phyloP scores from a whole-genome alignment of 495 filamentous ascomycete species.

The Jackrogersella multiformis region DNA sequence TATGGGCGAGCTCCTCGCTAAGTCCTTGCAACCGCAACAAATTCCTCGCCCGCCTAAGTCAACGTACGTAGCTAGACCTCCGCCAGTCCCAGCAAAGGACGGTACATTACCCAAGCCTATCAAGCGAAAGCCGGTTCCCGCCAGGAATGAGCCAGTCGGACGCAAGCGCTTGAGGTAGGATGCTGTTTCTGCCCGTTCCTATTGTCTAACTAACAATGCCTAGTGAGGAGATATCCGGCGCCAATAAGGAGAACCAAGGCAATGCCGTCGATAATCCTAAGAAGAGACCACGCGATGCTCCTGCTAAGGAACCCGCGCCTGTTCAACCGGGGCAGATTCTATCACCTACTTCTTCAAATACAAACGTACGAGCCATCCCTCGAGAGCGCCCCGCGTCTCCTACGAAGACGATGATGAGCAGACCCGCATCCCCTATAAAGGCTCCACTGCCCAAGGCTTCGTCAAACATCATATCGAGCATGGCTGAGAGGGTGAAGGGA shows the following conservation, averaged over 20 bases:
- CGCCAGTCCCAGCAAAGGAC: conserved; percentile 43
- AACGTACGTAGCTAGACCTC: conserved; percentile 41
- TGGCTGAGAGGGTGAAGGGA: conserved; percentile 65
- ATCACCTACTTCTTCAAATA: conserved; percentile 84
- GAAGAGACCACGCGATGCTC: conserved; percentile 50
- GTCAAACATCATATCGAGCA: conserved; percentile 62
- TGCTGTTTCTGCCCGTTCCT: conserved; percentile 12
- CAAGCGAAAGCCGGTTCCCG: conserved; percentile 42
- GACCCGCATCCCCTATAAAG: conserved; percentile 58
- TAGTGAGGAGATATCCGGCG: conserved; percentile 71
- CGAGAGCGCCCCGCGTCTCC: conserved; percentile 51
- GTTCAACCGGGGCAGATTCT: conserved; percentile 64
- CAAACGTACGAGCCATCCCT: conserved; percentile 75
- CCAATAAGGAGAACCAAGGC: conserved; percentile 81
- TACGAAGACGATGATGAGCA: conserved; percentile 48
- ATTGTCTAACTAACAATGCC: conserved; percentile 27
- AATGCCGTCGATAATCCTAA: conserved; percentile 61
- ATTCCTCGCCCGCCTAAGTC: conserved; percentile 36
- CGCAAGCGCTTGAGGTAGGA: conserved; percentile 72
- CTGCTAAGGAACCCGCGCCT: conserved; percentile 29
- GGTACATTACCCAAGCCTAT: conserved; percentile 38
- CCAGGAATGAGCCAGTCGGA: conserved; percentile 49
- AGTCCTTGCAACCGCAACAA: conserved; percentile 38
- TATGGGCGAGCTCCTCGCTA: conserved; percentile 81
- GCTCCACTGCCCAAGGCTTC: conserved; percentile 46